Evolutionary conservation across 2,329 filamentous ascomycete species (phyloP).

Genomic region (Xylaria sp.): DNA sequence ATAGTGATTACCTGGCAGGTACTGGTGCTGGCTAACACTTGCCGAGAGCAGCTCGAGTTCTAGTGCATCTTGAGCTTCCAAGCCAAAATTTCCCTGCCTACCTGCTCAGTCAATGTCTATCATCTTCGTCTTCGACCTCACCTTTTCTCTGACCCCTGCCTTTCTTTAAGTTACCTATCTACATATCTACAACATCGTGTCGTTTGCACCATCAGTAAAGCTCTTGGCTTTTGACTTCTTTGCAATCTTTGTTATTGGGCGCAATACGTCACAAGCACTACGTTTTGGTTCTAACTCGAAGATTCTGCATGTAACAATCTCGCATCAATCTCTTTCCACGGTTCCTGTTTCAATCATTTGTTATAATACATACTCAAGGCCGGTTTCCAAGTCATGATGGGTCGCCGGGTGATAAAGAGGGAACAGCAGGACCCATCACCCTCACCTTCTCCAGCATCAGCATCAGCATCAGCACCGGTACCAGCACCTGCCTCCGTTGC

Average conservation of each 20-base stretch:
- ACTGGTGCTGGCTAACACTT: conserved; percentile 37
- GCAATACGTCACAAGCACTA: background rate
- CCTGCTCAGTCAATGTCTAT: background rate
- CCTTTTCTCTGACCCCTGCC: background rate
- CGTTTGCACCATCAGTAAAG: background rate
- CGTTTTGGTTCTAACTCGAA: conserved; percentile 5
- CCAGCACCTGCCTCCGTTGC: conserved; percentile 22
- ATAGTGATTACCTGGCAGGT: conserved; percentile 39
- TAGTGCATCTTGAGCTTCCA: background rate
- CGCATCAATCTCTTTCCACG: background rate
- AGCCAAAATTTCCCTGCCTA: background rate
- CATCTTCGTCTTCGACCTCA: background rate
- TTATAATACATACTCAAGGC: background rate
- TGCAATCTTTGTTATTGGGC: background rate
- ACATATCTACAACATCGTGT: background rate
- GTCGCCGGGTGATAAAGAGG: conserved; percentile 35
- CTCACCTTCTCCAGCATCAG: conserved; percentile 19
- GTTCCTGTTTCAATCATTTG: background rate
- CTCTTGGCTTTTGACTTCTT: background rate
- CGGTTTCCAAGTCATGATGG: conserved; percentile 26
- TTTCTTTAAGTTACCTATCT: no score
- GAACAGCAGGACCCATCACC: conserved; percentile 34
- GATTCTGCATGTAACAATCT: background rate
- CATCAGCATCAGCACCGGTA: conserved; percentile 24
- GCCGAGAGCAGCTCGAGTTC: conserved; percentile 24